These are phyloP conservation scores for Hibiscus trionum DNA, from an alignment of 345 rosid species.

Conservation along the genomic window DNA sequence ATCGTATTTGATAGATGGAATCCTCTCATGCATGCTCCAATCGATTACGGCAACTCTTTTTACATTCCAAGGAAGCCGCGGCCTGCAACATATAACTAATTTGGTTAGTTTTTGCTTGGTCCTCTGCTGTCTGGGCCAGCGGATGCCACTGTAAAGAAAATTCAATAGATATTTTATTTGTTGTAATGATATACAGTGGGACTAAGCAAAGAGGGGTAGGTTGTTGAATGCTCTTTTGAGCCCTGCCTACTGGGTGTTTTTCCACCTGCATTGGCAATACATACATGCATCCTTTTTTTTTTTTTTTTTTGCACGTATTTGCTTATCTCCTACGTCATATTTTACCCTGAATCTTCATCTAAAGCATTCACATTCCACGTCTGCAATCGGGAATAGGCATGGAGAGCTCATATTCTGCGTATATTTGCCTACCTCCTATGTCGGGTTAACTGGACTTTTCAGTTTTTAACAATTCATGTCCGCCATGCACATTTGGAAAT, in stretches of 20 bases:
- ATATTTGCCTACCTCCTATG: no score
- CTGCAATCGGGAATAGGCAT: no score
- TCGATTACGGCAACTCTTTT: constrained; percentile 53
- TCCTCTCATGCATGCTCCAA: constrained; percentile 65
- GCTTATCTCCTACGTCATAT: no score
- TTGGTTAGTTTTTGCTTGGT: not conserved
- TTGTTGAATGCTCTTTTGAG: not conserved
- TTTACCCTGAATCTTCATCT: no score
- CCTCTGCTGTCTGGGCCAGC: not conserved
- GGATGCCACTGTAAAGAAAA: constrained; percentile 3
- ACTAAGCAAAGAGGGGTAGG: not conserved
- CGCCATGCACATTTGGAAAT: no score
- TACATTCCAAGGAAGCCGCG: constrained; percentile 60
- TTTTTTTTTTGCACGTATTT: not conserved
- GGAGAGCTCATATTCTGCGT: no score
- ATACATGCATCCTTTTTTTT: not conserved
- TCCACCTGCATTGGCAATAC: not conserved
- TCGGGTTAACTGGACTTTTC: no score
- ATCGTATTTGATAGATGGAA: constrained; percentile 93
- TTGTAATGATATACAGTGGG: constrained; percentile 7
- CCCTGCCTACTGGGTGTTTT: not conserved
- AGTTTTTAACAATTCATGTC: no score
- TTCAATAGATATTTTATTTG: constrained; percentile 6
- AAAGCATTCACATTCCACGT: no score
- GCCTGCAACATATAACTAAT: constrained; percentile 40